phyloP scores from a whole-genome alignment of 176 grass and related monocot species.

The Lolium rigidum region DNA sequence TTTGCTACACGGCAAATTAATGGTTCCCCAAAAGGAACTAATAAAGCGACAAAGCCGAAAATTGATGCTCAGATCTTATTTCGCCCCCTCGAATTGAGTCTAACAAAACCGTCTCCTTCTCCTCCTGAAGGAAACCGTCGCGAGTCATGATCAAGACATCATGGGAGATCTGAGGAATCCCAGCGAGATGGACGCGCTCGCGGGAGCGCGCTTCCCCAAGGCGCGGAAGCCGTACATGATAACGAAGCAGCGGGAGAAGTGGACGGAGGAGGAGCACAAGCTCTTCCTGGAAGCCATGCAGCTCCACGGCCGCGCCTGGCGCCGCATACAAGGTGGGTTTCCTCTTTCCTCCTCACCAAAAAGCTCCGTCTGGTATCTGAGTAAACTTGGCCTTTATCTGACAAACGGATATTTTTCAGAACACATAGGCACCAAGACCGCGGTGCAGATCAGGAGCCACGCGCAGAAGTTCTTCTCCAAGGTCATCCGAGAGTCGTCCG shows the following conservation, averaged over 20 bases:
- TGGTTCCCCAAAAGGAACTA: too few species aligned
- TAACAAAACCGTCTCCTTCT: not conserved
- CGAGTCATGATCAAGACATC: not conserved
- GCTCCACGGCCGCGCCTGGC: constrained; percentile 85
- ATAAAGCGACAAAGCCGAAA: not conserved
- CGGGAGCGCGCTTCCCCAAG: constrained; percentile 53
- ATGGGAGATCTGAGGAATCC: constrained; percentile 27
- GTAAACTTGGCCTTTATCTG: not conserved
- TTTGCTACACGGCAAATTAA: not conserved
- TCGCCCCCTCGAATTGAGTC: not conserved
- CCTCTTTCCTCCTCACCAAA: not conserved
- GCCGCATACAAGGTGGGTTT: constrained; percentile 71
- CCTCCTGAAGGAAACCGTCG: constrained; percentile 36
- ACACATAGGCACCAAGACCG: constrained; percentile 87
- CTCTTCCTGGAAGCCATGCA: constrained; percentile 83
- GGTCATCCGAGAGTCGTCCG: constrained; percentile 71
- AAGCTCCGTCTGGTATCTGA: not conserved
- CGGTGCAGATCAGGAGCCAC: constrained; percentile 97
- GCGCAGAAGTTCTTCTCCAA: constrained; percentile 99
- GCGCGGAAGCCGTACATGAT: constrained; percentile 92
- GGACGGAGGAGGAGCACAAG: constrained; percentile 90
- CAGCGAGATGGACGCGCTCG: constrained; percentile 34
- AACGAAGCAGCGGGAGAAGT: constrained; percentile 91
- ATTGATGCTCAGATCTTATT: not conserved
- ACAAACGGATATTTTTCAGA: constrained; percentile 37